Evolutionary conservation across 805 yeast genomes (phyloP).

Genomic region (Ogataea siamensis): DNA sequence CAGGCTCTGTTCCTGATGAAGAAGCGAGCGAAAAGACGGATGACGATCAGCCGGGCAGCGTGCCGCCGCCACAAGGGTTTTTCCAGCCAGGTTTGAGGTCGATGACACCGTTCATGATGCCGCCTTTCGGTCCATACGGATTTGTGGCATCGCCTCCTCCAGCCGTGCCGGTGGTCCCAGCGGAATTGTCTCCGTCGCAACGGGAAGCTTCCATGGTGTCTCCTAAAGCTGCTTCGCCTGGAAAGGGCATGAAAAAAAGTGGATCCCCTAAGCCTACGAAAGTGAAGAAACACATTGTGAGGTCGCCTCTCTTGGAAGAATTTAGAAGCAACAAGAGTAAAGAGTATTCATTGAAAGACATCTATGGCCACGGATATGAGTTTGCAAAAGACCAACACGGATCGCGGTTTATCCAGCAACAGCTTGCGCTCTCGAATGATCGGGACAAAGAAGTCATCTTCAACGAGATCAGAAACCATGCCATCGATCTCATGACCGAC

Average conservation of each 20-base stretch:
- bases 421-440: conserved; percentile 59
- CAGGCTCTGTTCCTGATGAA: conserved; percentile 1
- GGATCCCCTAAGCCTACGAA: conserved; percentile 26
- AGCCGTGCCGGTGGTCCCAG: conserved; percentile 6
- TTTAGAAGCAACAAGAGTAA: conserved; percentile 65
- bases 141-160: conserved; percentile 21
- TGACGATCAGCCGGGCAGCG: conserved; percentile 2
- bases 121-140: conserved; percentile 49
- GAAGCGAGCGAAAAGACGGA: conserved; percentile 8
- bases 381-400: conserved; percentile 97
- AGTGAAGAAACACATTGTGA: conserved; percentile 48
- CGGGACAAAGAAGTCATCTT: conserved; percentile 79
- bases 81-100: conserved; percentile 29
- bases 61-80: conserved; percentile 17
- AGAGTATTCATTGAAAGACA: conserved; percentile 65
- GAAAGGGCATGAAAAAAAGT: conserved; percentile 17
- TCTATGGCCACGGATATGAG: conserved; percentile 84
- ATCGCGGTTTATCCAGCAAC: conserved; percentile 92
- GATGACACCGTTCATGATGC: conserved; percentile 44
- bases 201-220: conserved; percentile 7
- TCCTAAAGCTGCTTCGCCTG: conserved; percentile 18
- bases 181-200: neutral
- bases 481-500: conserved; percentile 84
- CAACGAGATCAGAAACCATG: conserved; percentile 73
- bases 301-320: conserved; percentile 82